Conservation (phyloP, 2,329 filamentous ascomycete genomes). For the Talaromyces sp. region DNA sequence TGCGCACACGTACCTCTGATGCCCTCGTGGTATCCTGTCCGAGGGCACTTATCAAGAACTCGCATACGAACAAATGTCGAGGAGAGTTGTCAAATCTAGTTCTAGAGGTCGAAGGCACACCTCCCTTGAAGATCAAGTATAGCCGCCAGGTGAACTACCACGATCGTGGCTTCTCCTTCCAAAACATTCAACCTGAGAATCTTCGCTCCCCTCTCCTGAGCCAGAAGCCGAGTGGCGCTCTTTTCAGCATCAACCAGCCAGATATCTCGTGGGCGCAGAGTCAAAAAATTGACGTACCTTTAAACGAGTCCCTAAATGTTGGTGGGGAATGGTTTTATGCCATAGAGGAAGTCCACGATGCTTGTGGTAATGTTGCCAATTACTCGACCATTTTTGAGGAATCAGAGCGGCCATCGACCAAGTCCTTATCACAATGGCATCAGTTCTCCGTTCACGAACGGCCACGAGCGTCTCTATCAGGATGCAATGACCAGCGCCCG, state of each 20-base stretch:
- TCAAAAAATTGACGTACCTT: constrained; percentile 73
- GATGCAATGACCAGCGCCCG: constrained; percentile 78
- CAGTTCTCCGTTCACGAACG: constrained; percentile 84
- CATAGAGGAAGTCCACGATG: constrained; percentile 90
- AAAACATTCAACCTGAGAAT: constrained; percentile 89
- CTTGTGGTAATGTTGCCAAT: constrained; percentile 79
- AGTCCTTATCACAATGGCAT: constrained; percentile 68
- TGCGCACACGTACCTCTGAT: constrained; percentile 74
- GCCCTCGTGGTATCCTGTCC: constrained; percentile 87
- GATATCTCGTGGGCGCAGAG: constrained; percentile 77
- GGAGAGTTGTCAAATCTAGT: constrained; percentile 85
- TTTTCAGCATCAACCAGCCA: constrained; percentile 56
- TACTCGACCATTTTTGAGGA: constrained; percentile 69
- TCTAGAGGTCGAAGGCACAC: constrained; percentile 82
- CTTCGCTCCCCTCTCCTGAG: constrained; percentile 76
- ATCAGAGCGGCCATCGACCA: constrained; percentile 61
- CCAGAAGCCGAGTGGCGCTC: constrained; percentile 58
- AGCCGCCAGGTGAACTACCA: constrained; percentile 83
- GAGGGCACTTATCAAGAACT: constrained; percentile 70
- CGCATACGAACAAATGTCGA: constrained; percentile 70
- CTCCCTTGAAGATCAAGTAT: constrained; percentile 90
- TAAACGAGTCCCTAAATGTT: constrained; percentile 85
- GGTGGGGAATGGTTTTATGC: constrained; percentile 86
- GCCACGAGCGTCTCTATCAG: constrained; percentile 70
- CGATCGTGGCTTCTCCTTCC: constrained; percentile 82